Base-by-base conservation (phyloP, 2,329 filamentous ascomycete genomes). In the Hymenotorrendiella dingleyae region DNA sequence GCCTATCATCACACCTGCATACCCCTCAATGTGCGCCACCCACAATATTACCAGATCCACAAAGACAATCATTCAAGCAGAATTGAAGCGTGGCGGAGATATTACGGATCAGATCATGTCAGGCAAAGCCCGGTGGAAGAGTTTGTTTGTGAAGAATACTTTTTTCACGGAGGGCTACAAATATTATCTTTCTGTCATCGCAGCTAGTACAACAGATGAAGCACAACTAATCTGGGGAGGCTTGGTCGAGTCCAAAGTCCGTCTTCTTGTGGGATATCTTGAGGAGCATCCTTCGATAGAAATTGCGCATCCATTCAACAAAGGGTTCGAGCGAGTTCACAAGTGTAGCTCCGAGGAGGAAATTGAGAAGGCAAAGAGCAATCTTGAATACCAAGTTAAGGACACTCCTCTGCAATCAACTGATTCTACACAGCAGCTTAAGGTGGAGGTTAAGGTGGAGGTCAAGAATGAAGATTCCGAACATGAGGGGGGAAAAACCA, bases 1-100 rank as follows among this genome's bases (percentile, higher is more conserved):
- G 93, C 93, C 93, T 21, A 87, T 98, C 64, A 97, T 98, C 59
- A 98, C 93, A 1, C 93, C 93, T 1, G 90, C 93, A 1, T 97
- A 96, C 62, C 93, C 93, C 3, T 94, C 89, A 37, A 97, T 96
- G 90, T 97, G 93, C 63, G 84, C 93, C 2, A 97, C 93, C 0
- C 93, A 94, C 69, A 97, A 95, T 58, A 83, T 98, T 47, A 90
- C 86, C 3, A 72, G 78, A 52, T 97, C 91, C 1, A 94, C 89
- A 2, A 87, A 89, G 69, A 71, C 77, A 6, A 80, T 96, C 37
- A 89, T 98, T 58, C 78, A 88, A 52, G 76, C 82, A 35, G 93
- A 98, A 61, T 76, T 97, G 16, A 74, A 82, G 50, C 80, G 86
- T 27, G 93, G 83, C 4, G 78, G 82, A 39, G 73, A 86, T 39